Evolutionary conservation across 441 rosid genomes (phyloP), one percentile per base, ranked within the genome.

Genomic region (Gossypium gossypioides): DNA sequence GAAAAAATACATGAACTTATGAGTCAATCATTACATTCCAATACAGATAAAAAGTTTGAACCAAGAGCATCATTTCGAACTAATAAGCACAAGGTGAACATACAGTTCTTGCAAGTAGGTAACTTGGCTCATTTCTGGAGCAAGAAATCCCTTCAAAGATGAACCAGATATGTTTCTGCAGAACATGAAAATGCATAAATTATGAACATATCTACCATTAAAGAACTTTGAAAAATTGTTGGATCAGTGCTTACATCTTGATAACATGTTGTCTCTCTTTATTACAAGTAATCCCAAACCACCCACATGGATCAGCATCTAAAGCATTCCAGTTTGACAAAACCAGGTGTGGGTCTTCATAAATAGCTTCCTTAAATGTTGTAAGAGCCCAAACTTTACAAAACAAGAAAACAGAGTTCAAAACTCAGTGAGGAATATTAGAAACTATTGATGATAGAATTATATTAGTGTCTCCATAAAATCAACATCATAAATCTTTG

Each of bases 231-330:
- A 60, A n/a, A 54, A 42, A 18, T 22, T 29, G 16, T 55, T 15
- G 55, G 54, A 60, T 42, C 71, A 73, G 13, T 34, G 69, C 86
- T 88, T 84, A 95, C 99, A 95, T 86, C 62, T 86, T 95, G 67
- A 85, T 59, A 34, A 95, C 91, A 83, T 88, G 98, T 73, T 86
- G 89, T 75, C 85, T 79, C 76, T 78, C 70, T n/a, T 52, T 65
- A 13, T 88, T 79, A 74, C 99, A 95, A 58, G 75, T 60, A 77
- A 95, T 65, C 70, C 97, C 96, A 18, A 62, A 54, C 99, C 99
- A 92, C 72, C 77, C 84, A 74, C 99, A 95, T 72, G 96, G 97
- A 91, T 89, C 90, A 70, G 86, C 86, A 81, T 86, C 89, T 72
- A 88, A 82, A 64, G 83, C 78, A 82, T 91, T 84, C 97, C 98